phyloP scores from a whole-genome alignment of 768 basidiomycete species.

The Lactarius psammicola region DNA sequence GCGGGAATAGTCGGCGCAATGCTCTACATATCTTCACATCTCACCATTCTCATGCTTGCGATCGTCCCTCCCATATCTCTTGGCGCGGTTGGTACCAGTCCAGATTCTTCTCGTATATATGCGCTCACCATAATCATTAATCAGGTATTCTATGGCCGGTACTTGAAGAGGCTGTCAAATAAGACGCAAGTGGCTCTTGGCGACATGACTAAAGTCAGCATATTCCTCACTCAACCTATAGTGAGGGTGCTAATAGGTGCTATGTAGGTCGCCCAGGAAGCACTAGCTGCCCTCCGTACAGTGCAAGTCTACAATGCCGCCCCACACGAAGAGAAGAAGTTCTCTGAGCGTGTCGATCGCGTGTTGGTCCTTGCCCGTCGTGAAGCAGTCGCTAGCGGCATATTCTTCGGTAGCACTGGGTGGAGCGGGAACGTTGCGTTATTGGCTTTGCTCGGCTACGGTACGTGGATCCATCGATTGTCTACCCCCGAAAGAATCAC shows the following conservation, averaged over 20 bases:
- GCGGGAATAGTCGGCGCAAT: constrained; percentile 75
- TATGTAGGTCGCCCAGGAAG: constrained; percentile 78
- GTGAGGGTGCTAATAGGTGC: constrained; percentile 16
- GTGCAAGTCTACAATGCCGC: constrained; percentile 91
- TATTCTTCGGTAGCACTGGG: constrained; percentile 90
- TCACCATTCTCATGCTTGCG: constrained; percentile 90
- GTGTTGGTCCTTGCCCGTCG: constrained; percentile 77
- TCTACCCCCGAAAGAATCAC: background rate
- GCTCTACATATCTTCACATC: constrained; percentile 86
- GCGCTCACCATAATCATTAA: constrained; percentile 28
- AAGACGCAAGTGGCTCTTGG: constrained; percentile 93
- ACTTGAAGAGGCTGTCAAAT: constrained; percentile 87
- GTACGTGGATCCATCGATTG: constrained; percentile 40
- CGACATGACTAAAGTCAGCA: constrained; percentile 78
- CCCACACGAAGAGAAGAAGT: constrained; percentile 72
- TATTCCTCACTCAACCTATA: background rate
- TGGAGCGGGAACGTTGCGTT: constrained; percentile 94
- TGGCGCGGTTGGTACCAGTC: constrained; percentile 62
- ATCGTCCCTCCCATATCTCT: constrained; percentile 87
- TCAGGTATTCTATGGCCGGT: constrained; percentile 94
- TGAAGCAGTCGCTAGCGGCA: constrained; percentile 86
- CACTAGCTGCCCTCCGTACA: constrained; percentile 81
- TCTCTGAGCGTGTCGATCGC: constrained; percentile 58
- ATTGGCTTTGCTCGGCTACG: constrained; percentile 86
- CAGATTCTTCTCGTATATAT: constrained; percentile 19